Percentiles rank a stretch among this genome's conserved stretches.
phyloP scores from a whole-genome alignment of 768 basidiomycete species.

The Phaeotremella fagi region DNA sequence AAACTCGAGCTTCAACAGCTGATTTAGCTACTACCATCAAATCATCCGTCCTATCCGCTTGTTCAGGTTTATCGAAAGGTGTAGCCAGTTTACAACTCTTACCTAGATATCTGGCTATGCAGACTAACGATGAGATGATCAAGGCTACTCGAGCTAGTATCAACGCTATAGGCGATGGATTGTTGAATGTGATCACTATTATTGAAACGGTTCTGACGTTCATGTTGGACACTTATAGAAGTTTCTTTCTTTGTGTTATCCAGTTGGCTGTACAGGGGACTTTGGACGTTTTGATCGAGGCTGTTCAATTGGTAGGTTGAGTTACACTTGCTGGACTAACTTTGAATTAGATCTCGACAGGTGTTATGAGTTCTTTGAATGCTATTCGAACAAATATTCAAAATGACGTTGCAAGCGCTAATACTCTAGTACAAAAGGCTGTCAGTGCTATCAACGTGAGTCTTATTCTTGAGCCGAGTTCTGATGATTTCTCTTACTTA shows the following conservation, averaged over 20 bases:
- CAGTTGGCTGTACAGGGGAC: constrained; percentile 81
- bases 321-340: constrained; percentile 12
- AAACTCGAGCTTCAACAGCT: constrained; percentile 67
- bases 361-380: constrained; percentile 60
- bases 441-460: constrained; percentile 64
- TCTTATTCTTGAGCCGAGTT: neutral
- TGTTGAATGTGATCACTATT: constrained; percentile 63
- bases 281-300: constrained; percentile 70
- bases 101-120: constrained; percentile 80
- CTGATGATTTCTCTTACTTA: constrained; percentile 14
- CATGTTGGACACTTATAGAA: constrained; percentile 84
- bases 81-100: constrained; percentile 76
- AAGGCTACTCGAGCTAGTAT: constrained; percentile 74
- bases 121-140: constrained; percentile 72
- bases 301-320: constrained; percentile 69
- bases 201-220: constrained; percentile 89
- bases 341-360: constrained; percentile 61
- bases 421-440: constrained; percentile 61
- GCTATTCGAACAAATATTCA: constrained; percentile 67
- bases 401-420: constrained; percentile 62
- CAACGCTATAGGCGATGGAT: constrained; percentile 66
- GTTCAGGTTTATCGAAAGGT: constrained; percentile 75
- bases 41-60: constrained; percentile 70
- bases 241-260: constrained; percentile 87
- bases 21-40: constrained; percentile 66